Conservation (phyloP, 2,329 filamentous ascomycete species). For the Aspergillus brasiliensis region DNA sequence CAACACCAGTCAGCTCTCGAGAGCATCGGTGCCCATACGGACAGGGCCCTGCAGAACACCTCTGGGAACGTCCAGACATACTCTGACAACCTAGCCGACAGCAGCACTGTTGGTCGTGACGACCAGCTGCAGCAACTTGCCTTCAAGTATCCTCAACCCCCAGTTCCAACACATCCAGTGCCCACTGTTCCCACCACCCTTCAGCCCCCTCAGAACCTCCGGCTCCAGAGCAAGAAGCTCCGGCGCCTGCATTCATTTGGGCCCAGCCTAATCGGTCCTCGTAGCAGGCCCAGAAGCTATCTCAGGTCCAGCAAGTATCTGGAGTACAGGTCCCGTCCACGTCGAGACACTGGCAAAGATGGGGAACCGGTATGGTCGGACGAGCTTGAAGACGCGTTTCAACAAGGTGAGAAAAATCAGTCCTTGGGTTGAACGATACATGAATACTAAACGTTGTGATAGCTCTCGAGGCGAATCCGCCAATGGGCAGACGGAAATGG, state of each 20-base stretch:
- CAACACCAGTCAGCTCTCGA: constrained; percentile 41
- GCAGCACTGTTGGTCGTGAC: constrained; percentile 32
- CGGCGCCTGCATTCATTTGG: constrained; percentile 39
- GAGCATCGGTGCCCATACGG: constrained; percentile 37
- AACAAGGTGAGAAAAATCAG: constrained; percentile 41
- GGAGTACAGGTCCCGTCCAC: constrained; percentile 46
- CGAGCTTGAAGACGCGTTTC: constrained; percentile 50
- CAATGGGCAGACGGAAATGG: constrained; percentile 60
- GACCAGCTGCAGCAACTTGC: constrained; percentile 39
- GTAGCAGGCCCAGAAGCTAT: constrained; percentile 35
- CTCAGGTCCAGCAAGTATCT: constrained; percentile 48
- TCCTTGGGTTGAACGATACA: not conserved
- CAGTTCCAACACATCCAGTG: constrained; percentile 30
- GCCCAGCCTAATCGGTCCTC: constrained; percentile 27
- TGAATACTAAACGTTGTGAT: constrained; percentile 24
- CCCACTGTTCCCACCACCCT: constrained; percentile 25
- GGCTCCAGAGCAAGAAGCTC: constrained; percentile 38
- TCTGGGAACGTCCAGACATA: constrained; percentile 49
- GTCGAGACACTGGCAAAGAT: constrained; percentile 47
- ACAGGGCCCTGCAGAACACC: constrained; percentile 44
- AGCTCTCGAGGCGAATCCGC: constrained; percentile 57
- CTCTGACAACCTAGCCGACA: constrained; percentile 35
- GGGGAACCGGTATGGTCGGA: constrained; percentile 50
- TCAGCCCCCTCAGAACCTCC: constrained; percentile 34
- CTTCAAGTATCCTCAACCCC: constrained; percentile 40